Base-by-base conservation (phyloP, 148 eudicot species). In the Hydrangea macrophylla region DNA sequence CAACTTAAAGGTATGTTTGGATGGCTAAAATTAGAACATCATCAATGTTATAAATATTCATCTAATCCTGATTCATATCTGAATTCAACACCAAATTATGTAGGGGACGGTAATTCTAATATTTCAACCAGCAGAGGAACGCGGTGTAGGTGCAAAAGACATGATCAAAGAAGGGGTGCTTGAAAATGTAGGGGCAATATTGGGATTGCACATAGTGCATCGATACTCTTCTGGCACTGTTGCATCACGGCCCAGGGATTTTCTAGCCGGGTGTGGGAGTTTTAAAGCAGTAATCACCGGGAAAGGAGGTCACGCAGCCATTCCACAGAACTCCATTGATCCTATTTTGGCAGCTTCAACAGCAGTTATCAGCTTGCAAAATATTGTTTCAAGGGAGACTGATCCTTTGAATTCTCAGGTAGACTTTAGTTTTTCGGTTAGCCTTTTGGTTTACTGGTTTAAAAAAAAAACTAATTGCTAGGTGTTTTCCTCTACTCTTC, bases 321-420 rank as follows among this genome's bases (percentile, higher is more conserved):
- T 39, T 22, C 80, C 80, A 15, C 77, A 80, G 40, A 35, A 62
- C 6, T 31, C 75, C 5, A 10, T 66, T 50, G 80, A 82, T 71
- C 83, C 80, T 13, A 73, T 82, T 25, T 60, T 82, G 76, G 86
- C 86, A 1, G 74, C 63, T 36, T 67, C 86, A 1, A 57, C 79
- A 22, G 55, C 71, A 1, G 53, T 82, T 6, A 67, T 79, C 3
- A 82, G 86, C 65, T 70, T 82, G 60, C 86, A 82, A 70, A 61
- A 48, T 61, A 73, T 82, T 51, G 71, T 82, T 25, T 75, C 86
- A 1, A 63, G 83, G 50, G 86, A 79, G 64, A 58, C 74, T 11
- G 78, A 82, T 30, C 86, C 86, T 7, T 42, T 79, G 1, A 83
- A 82, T 56, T 59, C 86, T 17, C 77, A 79, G 80, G 83, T 82